Evolutionary conservation across 192 early-diverging fungal genomes (phyloP).

Genomic region (Coemansia sp.): DNA sequence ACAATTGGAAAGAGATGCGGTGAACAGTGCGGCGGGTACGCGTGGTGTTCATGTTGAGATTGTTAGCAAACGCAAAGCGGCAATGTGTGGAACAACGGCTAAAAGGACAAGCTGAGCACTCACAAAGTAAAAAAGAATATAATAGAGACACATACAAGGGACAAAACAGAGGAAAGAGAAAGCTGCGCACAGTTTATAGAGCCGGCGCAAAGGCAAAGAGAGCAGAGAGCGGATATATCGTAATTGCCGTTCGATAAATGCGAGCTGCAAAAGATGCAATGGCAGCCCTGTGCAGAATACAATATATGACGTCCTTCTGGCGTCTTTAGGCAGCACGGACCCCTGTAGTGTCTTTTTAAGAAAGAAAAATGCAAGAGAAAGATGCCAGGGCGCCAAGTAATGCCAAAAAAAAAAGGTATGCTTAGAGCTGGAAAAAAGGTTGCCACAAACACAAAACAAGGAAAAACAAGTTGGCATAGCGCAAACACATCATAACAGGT

Average conservation of each 20-base stretch:
- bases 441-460: conserved; percentile 1
- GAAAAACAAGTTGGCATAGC: conserved; percentile 4
- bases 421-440: not conserved
- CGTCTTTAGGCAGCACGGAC: no score
- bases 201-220: not conserved
- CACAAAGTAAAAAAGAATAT: conserved; percentile 5
- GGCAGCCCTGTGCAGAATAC: conserved; percentile 7
- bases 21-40: not conserved
- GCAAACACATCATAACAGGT: conserved; percentile 5
- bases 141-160: not conserved
- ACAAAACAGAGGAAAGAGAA: not conserved
- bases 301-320: not conserved
- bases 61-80: not conserved
- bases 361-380: not conserved
- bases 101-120: not conserved
- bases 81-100: not conserved
- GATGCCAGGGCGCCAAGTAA: conserved; percentile 4
- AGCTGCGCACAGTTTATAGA: conserved; percentile 1
- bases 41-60: conserved; percentile 1
- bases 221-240: conserved; percentile 4
- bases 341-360: not conserved
- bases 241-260: conserved; percentile 16
- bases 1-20: not conserved
- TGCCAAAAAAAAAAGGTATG: not conserved
- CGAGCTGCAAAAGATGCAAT: conserved; percentile 13